These are phyloP conservation scores for Leptographium lundbergii DNA, from an alignment of 2,329 filamentous ascomycete genomes.

Conservation along the genomic window DNA sequence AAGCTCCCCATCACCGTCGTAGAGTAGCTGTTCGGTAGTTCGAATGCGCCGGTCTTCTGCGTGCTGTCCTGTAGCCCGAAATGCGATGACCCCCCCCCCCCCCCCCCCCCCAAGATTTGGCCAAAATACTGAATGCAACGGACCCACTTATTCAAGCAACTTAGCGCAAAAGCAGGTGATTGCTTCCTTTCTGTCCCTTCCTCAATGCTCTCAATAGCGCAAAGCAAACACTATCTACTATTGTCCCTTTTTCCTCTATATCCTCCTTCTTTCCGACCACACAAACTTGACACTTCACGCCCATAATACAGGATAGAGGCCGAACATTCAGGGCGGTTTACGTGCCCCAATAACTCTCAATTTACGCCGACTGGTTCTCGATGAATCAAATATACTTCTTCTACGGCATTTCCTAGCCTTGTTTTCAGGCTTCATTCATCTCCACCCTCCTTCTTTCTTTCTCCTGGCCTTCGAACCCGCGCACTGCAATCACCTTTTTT, in stretches of 20 bases:
- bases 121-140: background rate
- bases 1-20: background rate
- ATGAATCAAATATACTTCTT: background rate
- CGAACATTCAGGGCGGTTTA: background rate
- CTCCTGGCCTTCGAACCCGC: background rate
- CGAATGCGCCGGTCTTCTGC: background rate
- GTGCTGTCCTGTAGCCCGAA: background rate
- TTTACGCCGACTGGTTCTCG: background rate
- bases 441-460: background rate
- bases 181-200: background rate
- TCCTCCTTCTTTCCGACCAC: background rate
- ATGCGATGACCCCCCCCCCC: background rate
- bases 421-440: background rate
- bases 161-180: constrained; percentile 1
- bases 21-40: background rate
- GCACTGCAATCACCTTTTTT: background rate
- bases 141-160: background rate
- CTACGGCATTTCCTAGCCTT: background rate
- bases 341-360: background rate
- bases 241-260: background rate
- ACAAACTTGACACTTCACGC: background rate
- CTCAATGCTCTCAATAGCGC: background rate
- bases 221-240: background rate
- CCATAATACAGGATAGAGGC: background rate
- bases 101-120: background rate